phyloP scores from a whole-genome alignment of 257 asterid genomes.

The Linderniella brevidens region DNA sequence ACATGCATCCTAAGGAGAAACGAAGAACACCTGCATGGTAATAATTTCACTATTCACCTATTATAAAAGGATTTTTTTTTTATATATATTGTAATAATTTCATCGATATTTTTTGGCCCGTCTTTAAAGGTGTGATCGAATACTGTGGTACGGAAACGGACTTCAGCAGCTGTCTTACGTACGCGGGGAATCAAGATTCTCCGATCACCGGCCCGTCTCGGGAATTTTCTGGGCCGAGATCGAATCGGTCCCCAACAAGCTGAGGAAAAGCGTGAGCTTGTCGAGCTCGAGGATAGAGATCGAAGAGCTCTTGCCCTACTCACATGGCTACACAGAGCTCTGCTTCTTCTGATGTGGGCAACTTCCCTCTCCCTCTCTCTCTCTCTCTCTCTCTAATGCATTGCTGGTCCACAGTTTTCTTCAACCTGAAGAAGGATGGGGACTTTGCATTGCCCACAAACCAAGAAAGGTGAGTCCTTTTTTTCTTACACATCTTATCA shows the following conservation, averaged over 20 bases:
- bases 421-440: constrained; percentile 23
- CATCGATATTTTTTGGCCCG: neutral
- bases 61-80: neutral
- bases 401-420: constrained; percentile 20
- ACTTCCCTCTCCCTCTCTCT: neutral
- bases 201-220: constrained; percentile 92
- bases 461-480: constrained; percentile 26
- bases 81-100: neutral
- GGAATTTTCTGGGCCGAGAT: constrained; percentile 87
- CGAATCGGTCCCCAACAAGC: constrained; percentile 52
- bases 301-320: constrained; percentile 80
- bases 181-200: constrained; percentile 86
- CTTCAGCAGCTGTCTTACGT: constrained; percentile 77
- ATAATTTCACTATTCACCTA: neutral
- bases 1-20: constrained; percentile 91
- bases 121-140: constrained; percentile 78
- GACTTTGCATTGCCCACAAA: constrained; percentile 29
- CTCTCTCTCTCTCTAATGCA: neutral
- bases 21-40: constrained; percentile 97
- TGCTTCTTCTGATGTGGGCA: constrained; percentile 52
- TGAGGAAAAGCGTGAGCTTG: constrained; percentile 78
- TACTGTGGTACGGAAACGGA: constrained; percentile 77
- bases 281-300: constrained; percentile 67
- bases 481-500: constrained; percentile 13
- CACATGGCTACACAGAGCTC: constrained; percentile 91